Evolutionary conservation across 257 asterid species (phyloP).

Genomic region (Nicotiana noctiflora): DNA sequence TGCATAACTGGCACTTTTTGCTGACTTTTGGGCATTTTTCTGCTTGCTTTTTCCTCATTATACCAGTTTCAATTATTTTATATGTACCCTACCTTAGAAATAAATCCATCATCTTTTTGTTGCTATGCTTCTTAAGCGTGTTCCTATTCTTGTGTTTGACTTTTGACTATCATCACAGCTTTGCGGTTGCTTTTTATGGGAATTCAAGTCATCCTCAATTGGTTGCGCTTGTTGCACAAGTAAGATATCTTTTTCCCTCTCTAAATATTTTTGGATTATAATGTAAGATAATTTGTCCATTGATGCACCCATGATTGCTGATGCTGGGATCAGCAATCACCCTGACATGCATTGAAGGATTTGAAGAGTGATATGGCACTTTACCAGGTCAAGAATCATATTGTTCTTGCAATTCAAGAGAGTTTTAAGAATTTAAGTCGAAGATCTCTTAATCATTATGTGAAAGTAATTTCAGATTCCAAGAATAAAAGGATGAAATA

Average conservation of each 20-base stretch:
- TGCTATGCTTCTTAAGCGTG: neutral
- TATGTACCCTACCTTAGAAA: neutral
- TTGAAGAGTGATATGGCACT: too few relatives aligned
- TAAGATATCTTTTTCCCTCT: conserved; percentile 26
- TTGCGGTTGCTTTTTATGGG: conserved; percentile 85
- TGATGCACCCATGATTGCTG: neutral
- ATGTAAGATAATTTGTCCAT: neutral
- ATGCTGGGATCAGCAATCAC: neutral
- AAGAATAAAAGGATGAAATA: neutral
- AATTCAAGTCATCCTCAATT: conserved; percentile 66
- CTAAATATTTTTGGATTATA: neutral
- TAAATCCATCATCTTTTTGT: neutral
- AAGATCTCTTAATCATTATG: neutral
- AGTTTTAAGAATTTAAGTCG: neutral
- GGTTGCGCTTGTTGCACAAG: conserved; percentile 97
- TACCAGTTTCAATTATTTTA: neutral
- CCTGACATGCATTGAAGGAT: conserved; percentile 3
- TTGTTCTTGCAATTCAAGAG: neutral
- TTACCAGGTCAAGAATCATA: too few relatives aligned
- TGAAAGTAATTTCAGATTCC: neutral
- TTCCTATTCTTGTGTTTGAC: neutral
- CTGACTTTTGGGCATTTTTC: neutral
- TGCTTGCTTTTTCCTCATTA: neutral
- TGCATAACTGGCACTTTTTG: neutral
- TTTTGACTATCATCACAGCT: conserved; percentile 41